A percentile compares a stretch with the other conserved stretches of the same genome.
These are phyloP conservation scores for Tylopilus balloui DNA, from an alignment of 768 basidiomycete genomes.

Conservation along the genomic window DNA sequence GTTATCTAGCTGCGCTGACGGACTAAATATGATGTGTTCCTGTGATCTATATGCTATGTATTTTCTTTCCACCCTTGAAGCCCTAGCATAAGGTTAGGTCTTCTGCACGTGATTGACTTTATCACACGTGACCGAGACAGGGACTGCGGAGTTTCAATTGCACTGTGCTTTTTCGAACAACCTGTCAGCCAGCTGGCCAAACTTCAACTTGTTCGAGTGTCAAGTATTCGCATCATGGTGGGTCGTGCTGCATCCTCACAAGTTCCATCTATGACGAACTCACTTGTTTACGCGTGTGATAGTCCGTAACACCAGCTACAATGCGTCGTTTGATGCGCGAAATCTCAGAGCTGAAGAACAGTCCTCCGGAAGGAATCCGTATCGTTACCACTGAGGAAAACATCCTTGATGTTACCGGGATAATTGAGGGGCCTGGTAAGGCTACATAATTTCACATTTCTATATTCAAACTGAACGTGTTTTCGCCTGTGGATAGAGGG, in stretches of 20 bases:
- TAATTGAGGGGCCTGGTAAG: constrained; percentile 88
- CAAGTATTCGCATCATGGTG: constrained; percentile 21
- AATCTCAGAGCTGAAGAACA: constrained; percentile 71
- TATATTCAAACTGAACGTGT: constrained; percentile 5
- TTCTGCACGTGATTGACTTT: constrained; percentile 25
- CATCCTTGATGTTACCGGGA: constrained; percentile 80
- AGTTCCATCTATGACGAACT: not conserved
- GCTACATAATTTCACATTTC: not conserved
- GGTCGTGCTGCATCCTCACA: constrained; percentile 1
- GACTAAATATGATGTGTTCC: constrained; percentile 30
- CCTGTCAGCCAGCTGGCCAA: constrained; percentile 13
- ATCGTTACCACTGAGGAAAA: constrained; percentile 84
- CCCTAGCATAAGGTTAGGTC: constrained; percentile 13
- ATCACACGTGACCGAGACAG: constrained; percentile 23
- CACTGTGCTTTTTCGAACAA: constrained; percentile 23
- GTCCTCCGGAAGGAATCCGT: constrained; percentile 90
- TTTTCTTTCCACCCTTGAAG: not conserved
- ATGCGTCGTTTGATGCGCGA: constrained; percentile 89
- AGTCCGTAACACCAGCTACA: constrained; percentile 49
- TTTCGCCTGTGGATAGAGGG: constrained; percentile 38
- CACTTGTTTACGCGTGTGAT: not conserved
- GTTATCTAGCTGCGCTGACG: constrained; percentile 51
- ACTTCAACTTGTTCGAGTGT: constrained; percentile 6
- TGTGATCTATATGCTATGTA: constrained; percentile 9
- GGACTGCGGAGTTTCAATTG: constrained; percentile 26